Base-by-base conservation (phyloP, 1,139 yeast species). In the Pichia sp. region DNA sequence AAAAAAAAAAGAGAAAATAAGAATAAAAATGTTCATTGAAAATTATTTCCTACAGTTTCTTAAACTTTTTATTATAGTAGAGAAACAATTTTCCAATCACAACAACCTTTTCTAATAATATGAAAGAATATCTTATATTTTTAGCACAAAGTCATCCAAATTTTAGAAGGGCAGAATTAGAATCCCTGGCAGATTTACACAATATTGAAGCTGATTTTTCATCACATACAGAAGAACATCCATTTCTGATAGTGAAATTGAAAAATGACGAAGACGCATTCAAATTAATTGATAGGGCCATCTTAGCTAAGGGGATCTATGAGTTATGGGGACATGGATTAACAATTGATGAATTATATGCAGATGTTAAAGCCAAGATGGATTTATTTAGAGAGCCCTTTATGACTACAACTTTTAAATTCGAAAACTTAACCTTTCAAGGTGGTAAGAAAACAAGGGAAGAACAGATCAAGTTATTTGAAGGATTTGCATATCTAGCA, bases 91-190 rank as follows among this genome's bases (percentile, higher is more conserved):
- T 20, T 7, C 5, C 8, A 7, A 15, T 36, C 15, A 11, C 1
- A n/a, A n/a, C n/a, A n/a, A n/a, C n/a, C n/a, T n/a, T n/a, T n/a
- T n/a, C n/a, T n/a, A n/a, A n/a, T 13, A n/a, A 53, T 46, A 74
- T 74, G 79, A 74, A 72, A 65, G 73, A 76, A 50, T 92, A 88
- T 64, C 67, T 92, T 52, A 72, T 92, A 39, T 79, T 84, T 63
- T 74, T 92, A 63, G 96, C 96, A 7, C 97, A 90, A 65, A 78
- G 83, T 44, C 88, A 87, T 62, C 80, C 85, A 48, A 76, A 77
- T 54, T 92, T 92, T 66, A 74, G 98, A 45, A 65, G 68, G 43
- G 87, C 96, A 0, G 98, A 92, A 65, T 68, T 92, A 39, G 89
- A 85, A 60, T 85, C 97, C 0, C 66, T 92, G 44, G 97, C 97